Base-by-base conservation (phyloP, 1,284 basidiomycete species). In the Fistulinella cinereoalba region DNA sequence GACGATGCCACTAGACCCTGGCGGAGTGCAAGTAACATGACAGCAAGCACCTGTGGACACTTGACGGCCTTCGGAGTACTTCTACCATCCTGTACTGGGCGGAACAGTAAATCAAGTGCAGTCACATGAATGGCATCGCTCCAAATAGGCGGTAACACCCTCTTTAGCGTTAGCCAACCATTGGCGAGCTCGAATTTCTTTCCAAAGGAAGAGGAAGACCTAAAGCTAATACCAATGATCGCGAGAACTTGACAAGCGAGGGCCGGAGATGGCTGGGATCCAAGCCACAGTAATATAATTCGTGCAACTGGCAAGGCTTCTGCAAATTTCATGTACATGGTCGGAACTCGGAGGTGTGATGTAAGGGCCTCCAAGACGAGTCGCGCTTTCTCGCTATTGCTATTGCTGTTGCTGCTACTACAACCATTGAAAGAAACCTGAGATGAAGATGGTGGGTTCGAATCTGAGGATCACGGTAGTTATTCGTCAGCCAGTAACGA, bases 151-250 rank as follows among this genome's bases (percentile, higher is more conserved):
- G 87, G 85, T n/a, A 90, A 55, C 16, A 83, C 74, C 10, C 72
- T 75, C 61, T 79, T 84, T 27, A 90, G 58, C 5, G 81, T 71
- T 43, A 72, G 80, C 88, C 88, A 91, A 15, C 88, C 88, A 50
- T 79, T 81, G 15, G 85, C 79, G 0, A 88, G 69, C 58, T 90
- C 88, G 50, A 90, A 88, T 57, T 85, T 88, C 46, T 82, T 72
- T 44, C 65, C 75, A 67, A 88, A 89, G 2, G 80, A 77, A 8
- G 74, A 61, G 0, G 81, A 81, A 22, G 71, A 62, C 29, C 67
- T 65, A 43, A 83, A 68, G 53, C 81, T 74, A 46, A 84, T 68
- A 21, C 74, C 69, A 37, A 88, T 72, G 29, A 91, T 66, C 9
- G 70, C 70, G 13, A 93, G 69, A 27, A 88, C 70, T 48, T 83